Conservation (phyloP, 192 early-diverging fungal species). For the Linnemannia schmuckeri region DNA sequence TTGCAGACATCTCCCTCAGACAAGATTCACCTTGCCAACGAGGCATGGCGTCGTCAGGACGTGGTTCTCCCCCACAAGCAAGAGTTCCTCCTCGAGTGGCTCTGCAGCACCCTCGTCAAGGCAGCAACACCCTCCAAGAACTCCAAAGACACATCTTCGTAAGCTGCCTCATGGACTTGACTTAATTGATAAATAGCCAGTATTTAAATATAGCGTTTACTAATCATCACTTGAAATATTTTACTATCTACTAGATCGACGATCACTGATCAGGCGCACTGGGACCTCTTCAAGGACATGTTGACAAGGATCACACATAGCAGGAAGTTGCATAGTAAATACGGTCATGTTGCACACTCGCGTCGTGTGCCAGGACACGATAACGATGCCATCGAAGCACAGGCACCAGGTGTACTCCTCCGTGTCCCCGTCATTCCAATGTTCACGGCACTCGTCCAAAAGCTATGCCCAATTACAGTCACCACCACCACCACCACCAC, state of each 20-base stretch:
- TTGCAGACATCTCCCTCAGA: conserved; percentile 32
- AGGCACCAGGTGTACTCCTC: conserved; percentile 31
- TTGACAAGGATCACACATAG: conserved; percentile 16
- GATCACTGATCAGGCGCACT: conserved; percentile 45
- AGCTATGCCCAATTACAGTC: neutral
- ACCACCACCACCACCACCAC: neutral
- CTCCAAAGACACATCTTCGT: conserved; percentile 33
- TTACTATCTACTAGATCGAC: conserved; percentile 7
- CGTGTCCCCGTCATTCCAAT: conserved; percentile 40
- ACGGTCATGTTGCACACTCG: neutral
- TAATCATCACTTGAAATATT: neutral
- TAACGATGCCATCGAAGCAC: neutral
- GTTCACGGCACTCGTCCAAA: conserved; percentile 38
- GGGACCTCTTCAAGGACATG: conserved; percentile 47
- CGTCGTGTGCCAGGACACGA: conserved; percentile 3
- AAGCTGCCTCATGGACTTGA: neutral
- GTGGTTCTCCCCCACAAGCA: conserved; percentile 56
- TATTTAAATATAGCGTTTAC: neutral
- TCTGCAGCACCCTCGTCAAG: conserved; percentile 50
- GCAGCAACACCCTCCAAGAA: conserved; percentile 33
- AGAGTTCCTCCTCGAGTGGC: conserved; percentile 57
- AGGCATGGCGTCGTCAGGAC: conserved; percentile 41
- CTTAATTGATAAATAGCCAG: neutral
- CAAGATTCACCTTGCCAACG: conserved; percentile 45
- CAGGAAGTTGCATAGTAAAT: conserved; percentile 23